These are phyloP conservation scores for Penicillium bialowiezense DNA, from an alignment of 495 filamentous ascomycete genomes.

Conservation along the genomic window DNA sequence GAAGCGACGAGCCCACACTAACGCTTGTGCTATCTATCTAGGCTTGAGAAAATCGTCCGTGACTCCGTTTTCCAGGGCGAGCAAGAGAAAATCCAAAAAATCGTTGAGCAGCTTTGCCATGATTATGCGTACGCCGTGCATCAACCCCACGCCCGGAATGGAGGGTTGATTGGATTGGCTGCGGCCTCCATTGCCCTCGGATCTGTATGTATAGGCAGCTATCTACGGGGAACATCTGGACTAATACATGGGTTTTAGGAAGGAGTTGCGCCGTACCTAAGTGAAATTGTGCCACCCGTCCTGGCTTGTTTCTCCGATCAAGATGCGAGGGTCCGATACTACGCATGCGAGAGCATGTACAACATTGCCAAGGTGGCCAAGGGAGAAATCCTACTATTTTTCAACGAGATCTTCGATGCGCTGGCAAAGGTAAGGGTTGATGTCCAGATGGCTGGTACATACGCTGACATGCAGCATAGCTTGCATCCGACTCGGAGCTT, in stretches of 20 bases:
- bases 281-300: conserved; percentile 92
- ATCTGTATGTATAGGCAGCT: conserved; percentile 57
- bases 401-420: conserved; percentile 97
- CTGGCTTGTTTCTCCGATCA: conserved; percentile 98
- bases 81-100: conserved; percentile 72
- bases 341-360: conserved; percentile 99
- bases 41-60: conserved; percentile 87
- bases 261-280: conserved; percentile 86
- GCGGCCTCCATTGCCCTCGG: conserved; percentile 96
- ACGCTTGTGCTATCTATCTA: conserved; percentile 30
- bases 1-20: neutral
- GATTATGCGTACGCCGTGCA: conserved; percentile 98
- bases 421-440: conserved; percentile 74
- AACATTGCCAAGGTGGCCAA: conserved; percentile 99
- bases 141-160: conserved; percentile 95
- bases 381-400: conserved; percentile 92
- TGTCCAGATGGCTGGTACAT: neutral
- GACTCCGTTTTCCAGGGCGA: conserved; percentile 76
- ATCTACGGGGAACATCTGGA: neutral
- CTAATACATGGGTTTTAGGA: conserved; percentile 48
- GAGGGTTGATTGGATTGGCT: conserved; percentile 92
- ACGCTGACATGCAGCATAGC: conserved; percentile 45
- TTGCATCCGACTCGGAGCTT: conserved; percentile 92
- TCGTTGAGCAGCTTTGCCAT: conserved; percentile 94
- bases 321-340: conserved; percentile 96